phyloP scores from a whole-genome alignment of 805 yeast genomes.

The Trichomonascus vanleenenianus region DNA sequence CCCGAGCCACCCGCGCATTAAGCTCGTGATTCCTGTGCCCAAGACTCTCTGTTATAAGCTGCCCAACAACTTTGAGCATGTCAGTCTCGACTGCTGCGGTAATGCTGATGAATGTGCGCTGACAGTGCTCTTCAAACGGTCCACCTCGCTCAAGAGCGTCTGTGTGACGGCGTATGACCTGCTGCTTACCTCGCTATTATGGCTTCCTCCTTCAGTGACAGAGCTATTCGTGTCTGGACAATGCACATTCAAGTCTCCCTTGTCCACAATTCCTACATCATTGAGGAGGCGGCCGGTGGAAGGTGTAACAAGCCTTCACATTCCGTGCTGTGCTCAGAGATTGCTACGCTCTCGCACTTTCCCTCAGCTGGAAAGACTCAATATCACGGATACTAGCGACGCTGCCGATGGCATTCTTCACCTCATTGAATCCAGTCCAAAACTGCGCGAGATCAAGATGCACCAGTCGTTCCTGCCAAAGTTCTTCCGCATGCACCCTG shows the following conservation, averaged over 20 bases:
- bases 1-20: background rate
- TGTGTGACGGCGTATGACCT: background rate
- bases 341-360: background rate
- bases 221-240: background rate
- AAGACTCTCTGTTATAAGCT: background rate
- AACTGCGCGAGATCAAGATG: background rate
- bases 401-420: background rate
- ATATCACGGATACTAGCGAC: background rate
- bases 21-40: background rate
- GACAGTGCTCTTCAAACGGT: background rate
- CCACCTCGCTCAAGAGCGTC: background rate
- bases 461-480: background rate
- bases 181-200: background rate
- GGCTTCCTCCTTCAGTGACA: background rate
- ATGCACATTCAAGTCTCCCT: background rate
- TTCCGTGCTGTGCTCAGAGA: background rate
- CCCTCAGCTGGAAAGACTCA: background rate
- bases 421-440: background rate
- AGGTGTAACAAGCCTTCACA: background rate
- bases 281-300: background rate
- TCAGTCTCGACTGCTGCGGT: background rate
- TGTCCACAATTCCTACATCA: too few species aligned
- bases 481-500: background rate
- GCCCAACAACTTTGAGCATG: background rate
- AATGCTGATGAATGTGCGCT: background rate